A percentile compares a stretch with the other conserved stretches of the same genome.
Evolutionary conservation across 495 filamentous ascomycete genomes (phyloP).

Genomic region (Tuber aestivum): DNA sequence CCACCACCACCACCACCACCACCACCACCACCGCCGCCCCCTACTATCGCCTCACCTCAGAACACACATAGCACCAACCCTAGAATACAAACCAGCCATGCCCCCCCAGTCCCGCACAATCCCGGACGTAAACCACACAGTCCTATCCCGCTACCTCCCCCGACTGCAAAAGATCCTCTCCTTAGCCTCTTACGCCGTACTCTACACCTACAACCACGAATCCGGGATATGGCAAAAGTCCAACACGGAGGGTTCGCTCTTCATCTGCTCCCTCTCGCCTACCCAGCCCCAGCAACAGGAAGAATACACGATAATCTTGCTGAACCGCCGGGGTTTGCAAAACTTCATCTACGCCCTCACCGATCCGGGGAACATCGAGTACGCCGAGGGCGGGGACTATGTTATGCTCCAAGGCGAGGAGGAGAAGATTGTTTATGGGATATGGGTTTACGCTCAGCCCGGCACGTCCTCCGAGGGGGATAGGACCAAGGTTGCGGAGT

Average conservation of each 20-base stretch:
- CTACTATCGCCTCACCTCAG: not conserved
- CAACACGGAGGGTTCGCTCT: constrained; percentile 35
- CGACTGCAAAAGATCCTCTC: constrained; percentile 33
- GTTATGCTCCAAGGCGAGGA: constrained; percentile 28
- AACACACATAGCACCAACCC: not conserved
- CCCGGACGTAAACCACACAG: constrained; percentile 32
- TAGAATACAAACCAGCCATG: constrained; percentile 5
- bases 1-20: too few relatives aligned
- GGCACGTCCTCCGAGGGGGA: constrained; percentile 28
- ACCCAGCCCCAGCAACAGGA: constrained; percentile 65
- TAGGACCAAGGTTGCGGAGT: constrained; percentile 22
- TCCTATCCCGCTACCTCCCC: constrained; percentile 40
- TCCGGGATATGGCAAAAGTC: constrained; percentile 30
- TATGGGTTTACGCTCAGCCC: constrained; percentile 33
- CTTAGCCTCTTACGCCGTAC: constrained; percentile 36
- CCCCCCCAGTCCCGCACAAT: constrained; percentile 23
- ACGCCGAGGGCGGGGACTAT: constrained; percentile 29
- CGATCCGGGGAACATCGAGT: constrained; percentile 41
- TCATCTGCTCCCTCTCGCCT: constrained; percentile 26
- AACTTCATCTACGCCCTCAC: constrained; percentile 42
- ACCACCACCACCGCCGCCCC: not conserved
- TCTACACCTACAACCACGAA: constrained; percentile 31
- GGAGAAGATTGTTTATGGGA: constrained; percentile 30
- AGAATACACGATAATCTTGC: constrained; percentile 42
- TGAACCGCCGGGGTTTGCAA: constrained; percentile 44